These are phyloP conservation scores for Acrasis kona DNA, from an alignment of 78 protist genomes.

Conservation along the genomic window DNA sequence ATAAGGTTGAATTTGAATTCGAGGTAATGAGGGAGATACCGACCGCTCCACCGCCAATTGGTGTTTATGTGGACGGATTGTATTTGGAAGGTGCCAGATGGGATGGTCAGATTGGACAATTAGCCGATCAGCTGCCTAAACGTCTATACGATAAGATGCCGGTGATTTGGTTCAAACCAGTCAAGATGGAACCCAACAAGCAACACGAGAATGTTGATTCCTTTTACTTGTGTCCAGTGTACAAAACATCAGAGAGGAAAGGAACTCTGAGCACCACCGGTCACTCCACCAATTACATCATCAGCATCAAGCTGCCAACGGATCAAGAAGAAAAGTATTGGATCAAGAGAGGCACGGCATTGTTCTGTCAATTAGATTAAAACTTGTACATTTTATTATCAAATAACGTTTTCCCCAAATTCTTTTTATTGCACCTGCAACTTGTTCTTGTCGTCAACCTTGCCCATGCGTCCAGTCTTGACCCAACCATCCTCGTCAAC, in stretches of 20 bases:
- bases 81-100: constrained; percentile 40
- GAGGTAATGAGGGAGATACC: background rate
- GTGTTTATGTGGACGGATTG: constrained; percentile 38
- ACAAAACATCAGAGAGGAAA: constrained; percentile 55
- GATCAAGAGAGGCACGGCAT: constrained; percentile 61
- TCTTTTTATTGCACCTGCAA: background rate
- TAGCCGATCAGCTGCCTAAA: constrained; percentile 39
- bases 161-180: constrained; percentile 36
- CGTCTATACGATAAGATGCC: constrained; percentile 40
- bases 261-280: constrained; percentile 80
- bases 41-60: constrained; percentile 2
- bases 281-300: constrained; percentile 62
- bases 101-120: constrained; percentile 5
- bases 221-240: constrained; percentile 55
- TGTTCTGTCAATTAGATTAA: constrained; percentile 28
- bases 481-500: background rate
- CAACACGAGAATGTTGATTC: background rate
- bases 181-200: background rate
- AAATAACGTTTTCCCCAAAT: too few relatives aligned
- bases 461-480: background rate
- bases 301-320: constrained; percentile 17
- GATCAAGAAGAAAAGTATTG: constrained; percentile 20
- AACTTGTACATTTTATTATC: background rate
- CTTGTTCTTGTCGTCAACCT: background rate
- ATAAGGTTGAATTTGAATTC: constrained; percentile 30